A percentile compares a stretch with the other conserved stretches of the same genome.
phyloP scores from a whole-genome alignment of 768 basidiomycete genomes.

The Mycena vulgaris region DNA sequence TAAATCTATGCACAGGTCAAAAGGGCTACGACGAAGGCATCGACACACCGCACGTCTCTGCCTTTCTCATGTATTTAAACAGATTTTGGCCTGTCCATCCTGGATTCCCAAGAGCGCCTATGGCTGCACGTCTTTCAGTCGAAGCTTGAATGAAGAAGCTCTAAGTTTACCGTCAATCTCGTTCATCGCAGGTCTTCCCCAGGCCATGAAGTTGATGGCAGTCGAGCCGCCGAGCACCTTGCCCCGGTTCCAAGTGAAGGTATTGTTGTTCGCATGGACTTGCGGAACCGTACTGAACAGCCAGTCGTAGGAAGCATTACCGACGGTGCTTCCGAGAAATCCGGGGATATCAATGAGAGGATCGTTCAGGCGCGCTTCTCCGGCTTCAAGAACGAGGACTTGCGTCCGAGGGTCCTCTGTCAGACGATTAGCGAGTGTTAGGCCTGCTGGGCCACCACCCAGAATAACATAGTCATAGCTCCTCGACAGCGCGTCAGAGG shows the following conservation, averaged over 20 bases:
- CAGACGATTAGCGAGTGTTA: slow-evolving; percentile 57
- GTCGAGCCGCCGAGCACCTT: slow-evolving; percentile 47
- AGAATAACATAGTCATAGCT: slow-evolving; percentile 22
- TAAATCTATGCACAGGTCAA: slow-evolving; percentile 9
- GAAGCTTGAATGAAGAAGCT: not conserved
- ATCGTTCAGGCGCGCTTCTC: slow-evolving; percentile 40
- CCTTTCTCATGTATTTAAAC: slow-evolving; percentile 44
- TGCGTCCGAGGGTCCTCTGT: slow-evolving; percentile 50
- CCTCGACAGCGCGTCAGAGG: not conserved
- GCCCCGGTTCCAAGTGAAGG: slow-evolving; percentile 21
- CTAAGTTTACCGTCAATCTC: slow-evolving; percentile 46
- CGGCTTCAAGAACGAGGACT: slow-evolving; percentile 55
- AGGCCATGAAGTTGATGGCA: slow-evolving; percentile 48
- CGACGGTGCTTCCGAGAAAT: slow-evolving; percentile 38
- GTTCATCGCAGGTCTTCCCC: slow-evolving; percentile 45
- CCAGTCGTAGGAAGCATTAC: slow-evolving; percentile 43
- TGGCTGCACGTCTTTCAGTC: slow-evolving; percentile 17
- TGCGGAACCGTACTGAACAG: slow-evolving; percentile 38
- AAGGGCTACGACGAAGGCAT: not conserved
- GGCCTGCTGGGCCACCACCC: slow-evolving; percentile 47
- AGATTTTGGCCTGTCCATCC: slow-evolving; percentile 55
- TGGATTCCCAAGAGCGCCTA: slow-evolving; percentile 52
- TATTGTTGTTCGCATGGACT: slow-evolving; percentile 27
- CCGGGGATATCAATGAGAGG: slow-evolving; percentile 41
- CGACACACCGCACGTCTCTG: slow-evolving; percentile 42